phyloP scores from a whole-genome alignment of 2,329 filamentous ascomycete genomes.

The Fusarium sp. region DNA sequence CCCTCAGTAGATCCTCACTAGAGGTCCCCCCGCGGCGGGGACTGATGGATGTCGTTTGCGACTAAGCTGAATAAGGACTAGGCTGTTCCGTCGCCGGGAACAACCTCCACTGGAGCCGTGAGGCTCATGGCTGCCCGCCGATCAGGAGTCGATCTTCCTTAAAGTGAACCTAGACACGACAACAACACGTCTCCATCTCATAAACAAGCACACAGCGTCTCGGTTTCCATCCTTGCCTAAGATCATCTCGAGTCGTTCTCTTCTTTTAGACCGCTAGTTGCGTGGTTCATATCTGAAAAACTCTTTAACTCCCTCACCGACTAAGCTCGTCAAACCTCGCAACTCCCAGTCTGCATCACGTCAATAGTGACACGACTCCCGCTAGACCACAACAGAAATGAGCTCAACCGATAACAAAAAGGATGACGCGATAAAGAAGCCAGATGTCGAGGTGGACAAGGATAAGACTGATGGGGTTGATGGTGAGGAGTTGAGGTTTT shows the following conservation, averaged over 20 bases:
- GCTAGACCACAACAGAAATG: neutral
- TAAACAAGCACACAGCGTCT: no score
- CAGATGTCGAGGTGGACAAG: neutral
- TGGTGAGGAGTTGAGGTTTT: slow-evolving; percentile 55
- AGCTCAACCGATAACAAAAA: slow-evolving; percentile 9
- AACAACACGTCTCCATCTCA: slow-evolving; percentile 1
- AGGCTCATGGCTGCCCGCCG: slow-evolving; percentile 1
- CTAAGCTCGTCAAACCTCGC: neutral
- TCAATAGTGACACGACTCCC: neutral
- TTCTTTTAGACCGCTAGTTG: neutral
- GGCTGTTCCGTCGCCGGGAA: slow-evolving; percentile 1
- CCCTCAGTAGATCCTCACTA: slow-evolving; percentile 18
- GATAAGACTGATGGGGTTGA: slow-evolving; percentile 10
- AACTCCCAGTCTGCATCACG: neutral
- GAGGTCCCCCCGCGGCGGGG: slow-evolving; percentile 29
- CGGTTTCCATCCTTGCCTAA: neutral
- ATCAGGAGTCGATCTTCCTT: neutral
- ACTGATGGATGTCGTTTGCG: neutral
- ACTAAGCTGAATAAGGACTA: slow-evolving; percentile 14
- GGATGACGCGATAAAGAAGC: neutral
- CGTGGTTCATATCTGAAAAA: neutral
- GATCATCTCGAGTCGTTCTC: neutral
- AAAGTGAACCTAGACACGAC: neutral
- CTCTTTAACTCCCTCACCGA: neutral
- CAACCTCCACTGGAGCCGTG: slow-evolving; percentile 8